phyloP scores from a whole-genome alignment of 2,329 filamentous ascomycete species.

The Neoarthrinium moseri region DNA sequence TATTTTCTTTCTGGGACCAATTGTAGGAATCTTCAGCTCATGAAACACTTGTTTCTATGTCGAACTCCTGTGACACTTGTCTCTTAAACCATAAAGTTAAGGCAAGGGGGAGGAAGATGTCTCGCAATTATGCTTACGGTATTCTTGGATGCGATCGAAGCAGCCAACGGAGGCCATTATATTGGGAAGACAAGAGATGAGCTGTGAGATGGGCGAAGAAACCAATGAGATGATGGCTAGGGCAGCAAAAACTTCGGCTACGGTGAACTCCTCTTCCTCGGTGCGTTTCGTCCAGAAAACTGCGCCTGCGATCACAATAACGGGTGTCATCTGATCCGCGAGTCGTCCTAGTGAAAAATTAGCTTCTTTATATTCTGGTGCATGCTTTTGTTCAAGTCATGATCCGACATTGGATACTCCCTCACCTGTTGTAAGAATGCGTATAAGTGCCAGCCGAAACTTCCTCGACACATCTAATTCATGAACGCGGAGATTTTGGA shows the following conservation, averaged over 20 bases:
- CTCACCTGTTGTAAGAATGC: slow-evolving; percentile 1
- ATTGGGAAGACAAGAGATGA: not conserved
- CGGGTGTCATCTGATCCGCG: slow-evolving; percentile 1
- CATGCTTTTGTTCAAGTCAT: not conserved
- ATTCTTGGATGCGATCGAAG: slow-evolving; percentile 7
- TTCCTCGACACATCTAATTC: slow-evolving; percentile 7
- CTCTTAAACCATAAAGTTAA: too few species aligned
- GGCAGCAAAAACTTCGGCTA: slow-evolving; percentile 32
- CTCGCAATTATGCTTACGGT: too few species aligned
- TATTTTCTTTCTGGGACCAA: too few species aligned
- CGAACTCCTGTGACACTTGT: too few species aligned
- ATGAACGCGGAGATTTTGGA: slow-evolving; percentile 3
- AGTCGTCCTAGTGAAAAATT: not conserved
- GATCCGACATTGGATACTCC: too few species aligned
- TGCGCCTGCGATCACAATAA: slow-evolving; percentile 1
- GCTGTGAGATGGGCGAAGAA: slow-evolving; percentile 4
- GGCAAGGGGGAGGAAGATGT: too few species aligned
- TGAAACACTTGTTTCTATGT: too few species aligned
- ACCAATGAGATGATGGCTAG: slow-evolving; percentile 19
- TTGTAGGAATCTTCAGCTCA: too few species aligned
- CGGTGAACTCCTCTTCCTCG: slow-evolving; percentile 28
- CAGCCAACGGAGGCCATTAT: not conserved
- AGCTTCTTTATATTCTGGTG: not conserved
- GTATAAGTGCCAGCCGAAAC: not conserved
- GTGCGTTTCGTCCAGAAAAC: slow-evolving; percentile 8